phyloP scores from a whole-genome alignment of 768 basidiomycete genomes.

The Cubamyces sp. region DNA sequence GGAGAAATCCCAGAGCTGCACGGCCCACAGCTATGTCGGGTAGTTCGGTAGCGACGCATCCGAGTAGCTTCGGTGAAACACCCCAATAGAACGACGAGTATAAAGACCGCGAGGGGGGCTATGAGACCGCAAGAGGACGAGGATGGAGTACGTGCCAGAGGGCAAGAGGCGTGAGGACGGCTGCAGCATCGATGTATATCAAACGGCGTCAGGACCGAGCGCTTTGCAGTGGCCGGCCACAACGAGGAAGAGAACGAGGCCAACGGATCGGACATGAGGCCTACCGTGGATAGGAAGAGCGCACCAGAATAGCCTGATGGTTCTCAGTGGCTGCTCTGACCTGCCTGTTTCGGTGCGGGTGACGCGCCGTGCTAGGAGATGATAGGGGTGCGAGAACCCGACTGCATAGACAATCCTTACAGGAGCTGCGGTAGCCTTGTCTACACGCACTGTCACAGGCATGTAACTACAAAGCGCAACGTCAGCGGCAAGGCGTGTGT shows the following conservation, averaged over 20 bases:
- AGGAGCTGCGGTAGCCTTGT: background rate
- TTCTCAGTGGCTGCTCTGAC: slow-evolving; percentile 16
- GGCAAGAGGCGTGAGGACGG: background rate
- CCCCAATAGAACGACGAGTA: background rate
- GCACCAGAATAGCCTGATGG: slow-evolving; percentile 12
- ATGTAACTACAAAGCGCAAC: background rate
- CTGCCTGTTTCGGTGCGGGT: slow-evolving; percentile 1
- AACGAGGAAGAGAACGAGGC: slow-evolving; percentile 20
- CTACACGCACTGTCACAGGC: too few relatives aligned
- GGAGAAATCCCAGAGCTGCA: too few relatives aligned
- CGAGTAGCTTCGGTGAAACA: too few relatives aligned
- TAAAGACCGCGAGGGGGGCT: background rate
- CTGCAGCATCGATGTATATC: slow-evolving; percentile 12
- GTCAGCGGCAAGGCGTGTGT: background rate
- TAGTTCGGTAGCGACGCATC: too few relatives aligned
- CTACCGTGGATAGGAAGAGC: background rate
- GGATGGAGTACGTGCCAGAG: background rate
- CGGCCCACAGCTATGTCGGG: too few relatives aligned
- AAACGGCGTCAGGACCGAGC: slow-evolving; percentile 18
- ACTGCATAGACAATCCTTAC: background rate
- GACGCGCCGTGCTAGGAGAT: slow-evolving; percentile 4
- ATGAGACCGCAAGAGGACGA: background rate
- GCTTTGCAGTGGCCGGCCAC: slow-evolving; percentile 12
- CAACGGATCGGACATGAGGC: slow-evolving; percentile 20
- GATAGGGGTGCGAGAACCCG: slow-evolving; percentile 11